Evolutionary conservation across 2,329 filamentous ascomycete genomes (phyloP), one percentile per base, ranked within the genome.

Genomic region (Sclerotinia glacialis): DNA sequence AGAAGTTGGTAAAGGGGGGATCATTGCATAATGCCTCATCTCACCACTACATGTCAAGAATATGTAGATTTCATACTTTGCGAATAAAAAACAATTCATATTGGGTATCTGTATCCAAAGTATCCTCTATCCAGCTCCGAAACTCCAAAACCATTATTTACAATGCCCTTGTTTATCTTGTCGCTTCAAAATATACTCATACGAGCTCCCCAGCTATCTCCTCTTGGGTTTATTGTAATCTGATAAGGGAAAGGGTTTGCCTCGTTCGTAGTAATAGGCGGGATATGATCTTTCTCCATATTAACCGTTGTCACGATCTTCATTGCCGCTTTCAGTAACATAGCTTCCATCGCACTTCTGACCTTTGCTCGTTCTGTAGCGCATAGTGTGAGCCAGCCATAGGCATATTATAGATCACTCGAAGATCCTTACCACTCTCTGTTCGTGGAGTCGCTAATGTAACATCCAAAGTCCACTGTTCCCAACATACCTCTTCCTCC

Each of bases 211-310:
- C 92, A 94, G 62, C 89, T 85, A 69, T 90, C 88, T 68, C 88
- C 84, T 74, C 92, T 92, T 67, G 92, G 92, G 76, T 96, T 95
- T 67, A 98, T 87, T 69, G 89, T 85, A 76, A 98, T 96, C 78
- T 93, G 90, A 79, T 96, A 98, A 0, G 94, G 94, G 75, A 98
- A 99, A 0, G 95, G 94, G 77, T 98, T 98, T 58, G 90, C 83
- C 69, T 94, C 92, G 76, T 89, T 93, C 28, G 93, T 95, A 11
- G 93, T 97, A 74, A 98, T 98, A 61, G 94, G 95, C 1, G 95
- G 95, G 71, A 99, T 98, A 78, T 98, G 95, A 75, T 96, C 92
- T 77, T 96, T 96, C 78, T 97, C 90, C 62, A 86, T 82, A 79
- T 96, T 96, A 74, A 92, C 93, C 64, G 91, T 90, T 69, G 88